A percentile compares a stretch with the other conserved stretches of the same genome.
Evolutionary conservation across 495 filamentous ascomycete genomes (phyloP).

Genomic region (Talaromyces thailandensis): DNA sequence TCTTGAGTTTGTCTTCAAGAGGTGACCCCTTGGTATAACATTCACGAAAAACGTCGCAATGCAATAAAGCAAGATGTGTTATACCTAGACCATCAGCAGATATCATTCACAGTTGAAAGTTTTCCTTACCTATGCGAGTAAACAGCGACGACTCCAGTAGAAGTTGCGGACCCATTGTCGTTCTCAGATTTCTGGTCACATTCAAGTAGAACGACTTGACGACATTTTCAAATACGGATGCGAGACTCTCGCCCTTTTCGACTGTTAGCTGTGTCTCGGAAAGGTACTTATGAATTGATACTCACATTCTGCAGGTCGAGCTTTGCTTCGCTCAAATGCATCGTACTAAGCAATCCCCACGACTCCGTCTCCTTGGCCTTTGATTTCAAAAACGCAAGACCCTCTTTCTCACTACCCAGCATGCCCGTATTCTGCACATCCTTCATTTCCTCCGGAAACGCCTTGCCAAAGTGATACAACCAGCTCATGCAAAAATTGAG

Average conservation of each 20-base stretch:
- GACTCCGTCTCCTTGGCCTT: constrained; percentile 85
- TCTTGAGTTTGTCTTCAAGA: constrained; percentile 70
- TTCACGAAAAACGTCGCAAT: constrained; percentile 67
- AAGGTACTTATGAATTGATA: not conserved
- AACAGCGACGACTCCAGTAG: constrained; percentile 64
- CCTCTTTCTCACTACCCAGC: constrained; percentile 72
- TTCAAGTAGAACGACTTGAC: constrained; percentile 75
- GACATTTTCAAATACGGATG: constrained; percentile 68
- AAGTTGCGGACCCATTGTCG: constrained; percentile 64
- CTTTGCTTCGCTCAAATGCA: constrained; percentile 71
- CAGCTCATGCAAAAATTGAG: constrained; percentile 94
- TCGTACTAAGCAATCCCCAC: constrained; percentile 79
- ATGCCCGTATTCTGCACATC: constrained; percentile 62
- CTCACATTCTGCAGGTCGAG: constrained; percentile 17
- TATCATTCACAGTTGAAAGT: not conserved
- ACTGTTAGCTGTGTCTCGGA: constrained; percentile 3
- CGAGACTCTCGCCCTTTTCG: constrained; percentile 67
- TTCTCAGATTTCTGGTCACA: constrained; percentile 62
- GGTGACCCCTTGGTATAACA: constrained; percentile 58
- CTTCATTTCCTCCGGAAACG: constrained; percentile 68
- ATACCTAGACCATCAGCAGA: constrained; percentile 33
- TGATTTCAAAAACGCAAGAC: constrained; percentile 71
- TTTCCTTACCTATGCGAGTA: constrained; percentile 57
- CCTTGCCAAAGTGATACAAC: constrained; percentile 90
- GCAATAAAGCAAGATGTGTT: constrained; percentile 53